Evolutionary conservation across 257 asterid species (phyloP), one percentile per base, ranked within the genome.

Genomic region (Solanum ahanhuiri): DNA sequence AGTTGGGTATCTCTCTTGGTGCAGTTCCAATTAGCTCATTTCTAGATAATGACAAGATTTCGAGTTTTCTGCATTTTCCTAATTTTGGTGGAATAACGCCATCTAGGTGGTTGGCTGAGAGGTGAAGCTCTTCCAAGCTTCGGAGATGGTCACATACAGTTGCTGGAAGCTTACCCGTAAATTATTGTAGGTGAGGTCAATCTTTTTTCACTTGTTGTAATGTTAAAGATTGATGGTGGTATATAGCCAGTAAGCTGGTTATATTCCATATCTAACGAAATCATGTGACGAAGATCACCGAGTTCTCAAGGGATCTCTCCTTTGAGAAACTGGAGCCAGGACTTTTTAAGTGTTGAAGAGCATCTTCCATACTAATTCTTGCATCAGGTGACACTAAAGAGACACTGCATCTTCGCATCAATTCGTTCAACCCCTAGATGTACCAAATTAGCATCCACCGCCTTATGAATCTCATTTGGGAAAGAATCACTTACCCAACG

Each of bases 11-110:
- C 9, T 72, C 30, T 34, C 30, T 72, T 17, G 81, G 81, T 72
- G 9, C 3, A 34, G 9, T 72, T 72, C 81, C 81, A 20, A 72
- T 71, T 5, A 72, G 4, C 51, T 72, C 9, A 72, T 34, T 34
- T 6, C 0, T 23, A 2, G 51, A 34, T 25, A 72, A 34, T 34
- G 9, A 34, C 17, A 72, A 4, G 81, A 72, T 6, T 72, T 72
- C 9, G 12, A 34, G 30, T 43, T 72, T 72, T 20, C 15, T 20
- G 18, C 86, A 73, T 67, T 90, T 90, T 82, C 83, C 84, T 76
- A 90, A 48, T n/a, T 57, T 83, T 22, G 64, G 60, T 11, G 92
- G 91, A 72, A 90, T 84, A 4, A 57, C 54, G 1, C 89, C 92
- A 14, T 45, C 67, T 20, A 88, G 82, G 39, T 86, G 0, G 23